phyloP scores from a whole-genome alignment of 139 green algal species.

The Coelastrella sp. region DNA sequence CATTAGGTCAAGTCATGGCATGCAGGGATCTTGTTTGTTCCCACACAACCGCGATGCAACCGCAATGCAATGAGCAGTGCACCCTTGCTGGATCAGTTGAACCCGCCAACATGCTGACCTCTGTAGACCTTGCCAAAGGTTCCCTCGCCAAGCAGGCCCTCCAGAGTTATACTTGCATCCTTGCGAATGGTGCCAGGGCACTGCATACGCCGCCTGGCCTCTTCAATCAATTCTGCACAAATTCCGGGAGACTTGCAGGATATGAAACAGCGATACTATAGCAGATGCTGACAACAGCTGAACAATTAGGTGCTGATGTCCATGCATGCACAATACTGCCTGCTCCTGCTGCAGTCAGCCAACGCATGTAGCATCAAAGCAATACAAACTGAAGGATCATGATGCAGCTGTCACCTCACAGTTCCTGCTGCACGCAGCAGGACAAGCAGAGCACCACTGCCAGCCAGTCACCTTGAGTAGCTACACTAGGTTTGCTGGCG shows the following conservation, averaged over 20 bases:
- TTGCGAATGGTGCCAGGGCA: background rate
- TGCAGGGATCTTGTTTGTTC: too few species aligned
- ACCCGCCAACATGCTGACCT: background rate
- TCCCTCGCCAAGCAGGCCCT: constrained; percentile 21
- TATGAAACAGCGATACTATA: background rate
- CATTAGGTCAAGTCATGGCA: too few species aligned
- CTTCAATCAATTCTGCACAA: constrained; percentile 52
- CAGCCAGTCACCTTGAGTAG: background rate
- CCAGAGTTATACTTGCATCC: constrained; percentile 6
- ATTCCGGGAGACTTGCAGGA: background rate
- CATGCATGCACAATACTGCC: background rate
- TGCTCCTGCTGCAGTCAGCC: background rate
- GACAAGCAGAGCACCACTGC: background rate
- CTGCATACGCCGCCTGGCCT: constrained; percentile 43
- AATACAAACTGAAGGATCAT: too few species aligned
- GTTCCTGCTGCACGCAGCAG: background rate
- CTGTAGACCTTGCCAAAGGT: constrained; percentile 48
- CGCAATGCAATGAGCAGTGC: background rate
- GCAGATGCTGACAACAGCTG: background rate
- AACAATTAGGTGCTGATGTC: background rate
- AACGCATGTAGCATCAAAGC: too few species aligned
- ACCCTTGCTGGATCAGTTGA: background rate
- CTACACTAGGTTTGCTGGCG: background rate
- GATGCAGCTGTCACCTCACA: background rate
- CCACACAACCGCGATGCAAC: background rate